phyloP scores from a whole-genome alignment of 1,284 basidiomycete genomes.

The Rhodofomes roseus region DNA sequence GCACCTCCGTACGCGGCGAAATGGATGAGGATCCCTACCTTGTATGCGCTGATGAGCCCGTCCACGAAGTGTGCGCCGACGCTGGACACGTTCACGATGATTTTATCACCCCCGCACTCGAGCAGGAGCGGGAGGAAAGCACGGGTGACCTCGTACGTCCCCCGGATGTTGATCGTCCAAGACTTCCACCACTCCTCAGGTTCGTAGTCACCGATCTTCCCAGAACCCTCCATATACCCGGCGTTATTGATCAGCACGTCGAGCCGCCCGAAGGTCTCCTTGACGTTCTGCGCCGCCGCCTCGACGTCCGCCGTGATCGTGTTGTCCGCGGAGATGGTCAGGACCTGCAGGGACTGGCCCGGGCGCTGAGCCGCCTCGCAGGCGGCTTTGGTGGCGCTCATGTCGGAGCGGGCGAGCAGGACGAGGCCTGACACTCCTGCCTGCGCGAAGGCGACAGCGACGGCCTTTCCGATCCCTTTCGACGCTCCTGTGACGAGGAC shows the following conservation, averaged over 20 bases:
- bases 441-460: slow-evolving; percentile 1
- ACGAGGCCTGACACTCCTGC: slow-evolving; percentile 3
- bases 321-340: slow-evolving; percentile 1
- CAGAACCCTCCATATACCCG: slow-evolving; percentile 13
- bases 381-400: slow-evolving; percentile 1
- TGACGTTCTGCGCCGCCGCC: slow-evolving; percentile 5
- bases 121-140: slow-evolving; percentile 4
- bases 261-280: slow-evolving; percentile 5
- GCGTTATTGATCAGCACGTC: slow-evolving; percentile 14
- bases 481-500: no score
- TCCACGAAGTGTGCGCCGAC: neutral
- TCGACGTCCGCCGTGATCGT: slow-evolving; percentile 1
- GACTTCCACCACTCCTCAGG: slow-evolving; percentile 10
- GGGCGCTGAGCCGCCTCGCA: slow-evolving; percentile 6
- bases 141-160: slow-evolving; percentile 7
- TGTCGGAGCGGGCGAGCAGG: slow-evolving; percentile 3
- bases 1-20: no score
- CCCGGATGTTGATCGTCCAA: slow-evolving; percentile 8
- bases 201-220: no score
- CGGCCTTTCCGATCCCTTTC: neutral
- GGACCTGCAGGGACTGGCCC: slow-evolving; percentile 3
- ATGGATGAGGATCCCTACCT: neutral
- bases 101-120: slow-evolving; percentile 4
- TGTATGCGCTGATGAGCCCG: neutral
- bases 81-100: neutral